Conservation (phyloP, 108 stramenopile genomes). For the Nitzschia sp. region DNA sequence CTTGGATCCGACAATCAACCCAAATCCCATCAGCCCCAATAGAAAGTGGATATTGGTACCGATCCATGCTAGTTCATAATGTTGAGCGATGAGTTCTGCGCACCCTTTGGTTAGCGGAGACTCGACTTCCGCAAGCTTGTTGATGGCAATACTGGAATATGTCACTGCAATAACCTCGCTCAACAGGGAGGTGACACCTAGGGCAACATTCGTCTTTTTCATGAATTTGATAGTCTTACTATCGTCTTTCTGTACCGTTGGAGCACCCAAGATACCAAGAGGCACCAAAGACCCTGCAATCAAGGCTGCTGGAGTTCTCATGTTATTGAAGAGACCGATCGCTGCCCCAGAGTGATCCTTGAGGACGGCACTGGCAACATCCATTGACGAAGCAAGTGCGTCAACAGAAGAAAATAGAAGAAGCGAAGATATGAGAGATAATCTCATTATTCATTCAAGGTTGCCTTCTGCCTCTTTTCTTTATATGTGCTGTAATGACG, state of each 20-base stretch:
- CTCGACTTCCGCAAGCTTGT: constrained; percentile 21
- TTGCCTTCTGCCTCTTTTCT: too few relatives aligned
- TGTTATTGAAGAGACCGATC: constrained; percentile 23
- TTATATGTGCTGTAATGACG: too few relatives aligned
- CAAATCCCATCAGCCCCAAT: constrained; percentile 23
- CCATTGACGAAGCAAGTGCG: neutral
- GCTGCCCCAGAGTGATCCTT: constrained; percentile 22
- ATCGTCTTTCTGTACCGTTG: constrained; percentile 6
- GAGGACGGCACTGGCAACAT: constrained; percentile 1
- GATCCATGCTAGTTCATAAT: constrained; percentile 22
- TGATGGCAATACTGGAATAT: constrained; percentile 31
- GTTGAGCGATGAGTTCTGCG: constrained; percentile 15
- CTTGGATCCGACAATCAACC: constrained; percentile 13
- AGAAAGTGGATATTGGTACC: constrained; percentile 36
- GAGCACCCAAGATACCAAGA: constrained; percentile 19
- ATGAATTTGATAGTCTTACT: neutral
- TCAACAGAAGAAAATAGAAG: neutral
- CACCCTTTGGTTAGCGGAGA: constrained; percentile 4
- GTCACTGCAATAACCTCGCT: constrained; percentile 23
- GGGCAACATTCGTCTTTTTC: constrained; percentile 20
- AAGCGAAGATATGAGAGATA: neutral
- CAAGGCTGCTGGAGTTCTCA: constrained; percentile 30
- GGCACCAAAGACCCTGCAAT: constrained; percentile 25
- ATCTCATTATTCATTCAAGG: too few relatives aligned
- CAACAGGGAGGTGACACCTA: constrained; percentile 22